A percentile compares a stretch with the other conserved stretches of the same genome.
These are phyloP conservation scores for Neonectria ditissima DNA, from an alignment of 2,329 filamentous ascomycete species.

Conservation along the genomic window DNA sequence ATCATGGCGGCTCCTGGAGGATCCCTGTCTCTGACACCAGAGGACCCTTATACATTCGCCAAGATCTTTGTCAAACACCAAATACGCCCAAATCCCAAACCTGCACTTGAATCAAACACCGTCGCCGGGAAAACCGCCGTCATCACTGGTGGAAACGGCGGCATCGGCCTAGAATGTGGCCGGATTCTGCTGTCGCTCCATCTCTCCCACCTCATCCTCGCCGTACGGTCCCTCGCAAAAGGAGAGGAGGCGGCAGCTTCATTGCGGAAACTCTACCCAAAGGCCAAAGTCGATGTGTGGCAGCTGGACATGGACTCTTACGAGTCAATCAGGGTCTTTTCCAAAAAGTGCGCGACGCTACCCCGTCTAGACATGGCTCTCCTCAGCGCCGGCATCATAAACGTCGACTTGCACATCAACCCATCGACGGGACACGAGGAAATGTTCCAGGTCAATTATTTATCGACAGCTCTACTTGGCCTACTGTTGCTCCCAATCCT, in stretches of 20 bases:
- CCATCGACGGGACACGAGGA: slow-evolving; percentile 53
- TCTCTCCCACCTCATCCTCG: slow-evolving; percentile 55
- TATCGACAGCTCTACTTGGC: slow-evolving; percentile 50
- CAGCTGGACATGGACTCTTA: slow-evolving; percentile 57
- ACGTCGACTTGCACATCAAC: slow-evolving; percentile 22
- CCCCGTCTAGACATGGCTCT: slow-evolving; percentile 51
- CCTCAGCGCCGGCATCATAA: slow-evolving; percentile 15
- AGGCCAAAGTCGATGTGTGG: slow-evolving; percentile 57
- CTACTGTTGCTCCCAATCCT: slow-evolving; percentile 39
- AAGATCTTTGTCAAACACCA: too few species aligned
- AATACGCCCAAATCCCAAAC: too few species aligned
- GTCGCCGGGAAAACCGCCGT: slow-evolving; percentile 52
- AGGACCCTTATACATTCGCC: too few species aligned
- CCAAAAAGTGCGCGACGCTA: slow-evolving; percentile 47
- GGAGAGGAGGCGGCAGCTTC: slow-evolving; percentile 53
- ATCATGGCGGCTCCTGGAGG: too few species aligned
- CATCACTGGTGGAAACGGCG: slow-evolving; percentile 59
- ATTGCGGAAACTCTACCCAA: slow-evolving; percentile 40
- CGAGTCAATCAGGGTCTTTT: slow-evolving; percentile 56
- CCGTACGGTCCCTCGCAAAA: slow-evolving; percentile 53
- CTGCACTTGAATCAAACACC: too few species aligned
- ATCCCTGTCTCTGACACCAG: too few species aligned
- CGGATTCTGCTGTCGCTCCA: slow-evolving; percentile 53
- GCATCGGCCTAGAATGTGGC: slow-evolving; percentile 58
- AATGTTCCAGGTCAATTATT: slow-evolving; percentile 55